Percentiles rank a stretch among this genome's conserved stretches.
Evolutionary conservation across 352 stramenopile genomes (phyloP).

Genomic region (Discostella stelligera): DNA sequence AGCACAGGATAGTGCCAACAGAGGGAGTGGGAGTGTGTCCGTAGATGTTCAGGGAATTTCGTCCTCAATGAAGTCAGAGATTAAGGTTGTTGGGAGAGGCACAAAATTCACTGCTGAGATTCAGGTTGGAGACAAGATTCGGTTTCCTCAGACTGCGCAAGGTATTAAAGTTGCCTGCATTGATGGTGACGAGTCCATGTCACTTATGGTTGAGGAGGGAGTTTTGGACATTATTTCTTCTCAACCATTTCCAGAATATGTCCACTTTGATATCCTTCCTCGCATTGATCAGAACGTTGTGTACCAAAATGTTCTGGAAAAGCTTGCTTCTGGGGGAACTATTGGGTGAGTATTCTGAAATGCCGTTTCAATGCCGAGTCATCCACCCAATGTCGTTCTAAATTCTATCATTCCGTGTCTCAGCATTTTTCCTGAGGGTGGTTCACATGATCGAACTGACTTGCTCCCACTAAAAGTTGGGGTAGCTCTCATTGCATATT

Average conservation of each 20-base stretch:
- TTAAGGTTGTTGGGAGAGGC: constrained; percentile 65
- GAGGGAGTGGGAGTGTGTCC: constrained; percentile 54
- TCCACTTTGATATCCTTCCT: constrained; percentile 73
- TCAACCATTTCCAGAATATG: constrained; percentile 27
- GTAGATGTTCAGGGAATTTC: constrained; percentile 34
- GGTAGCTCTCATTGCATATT: constrained; percentile 97
- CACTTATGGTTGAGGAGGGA: constrained; percentile 32
- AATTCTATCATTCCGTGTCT: neutral
- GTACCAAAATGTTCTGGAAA: constrained; percentile 76
- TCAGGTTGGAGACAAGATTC: constrained; percentile 81
- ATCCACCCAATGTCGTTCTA: neutral
- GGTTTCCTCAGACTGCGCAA: constrained; percentile 63
- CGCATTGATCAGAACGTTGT: constrained; percentile 73
- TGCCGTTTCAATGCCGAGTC: neutral
- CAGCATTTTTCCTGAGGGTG: constrained; percentile 96
- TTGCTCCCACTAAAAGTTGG: constrained; percentile 96
- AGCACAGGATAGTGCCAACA: constrained; percentile 86
- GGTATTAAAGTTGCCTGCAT: constrained; percentile 71
- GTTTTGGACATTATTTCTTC: constrained; percentile 30
- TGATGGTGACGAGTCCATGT: constrained; percentile 61
- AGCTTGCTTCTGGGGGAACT: constrained; percentile 61
- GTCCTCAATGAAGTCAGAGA: constrained; percentile 22
- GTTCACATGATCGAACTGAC: constrained; percentile 96
- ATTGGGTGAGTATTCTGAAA: constrained; percentile 33
- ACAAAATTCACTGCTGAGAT: constrained; percentile 79